Conservation (phyloP, 2,329 filamentous ascomycete species). For the Fusarium musae region DNA sequence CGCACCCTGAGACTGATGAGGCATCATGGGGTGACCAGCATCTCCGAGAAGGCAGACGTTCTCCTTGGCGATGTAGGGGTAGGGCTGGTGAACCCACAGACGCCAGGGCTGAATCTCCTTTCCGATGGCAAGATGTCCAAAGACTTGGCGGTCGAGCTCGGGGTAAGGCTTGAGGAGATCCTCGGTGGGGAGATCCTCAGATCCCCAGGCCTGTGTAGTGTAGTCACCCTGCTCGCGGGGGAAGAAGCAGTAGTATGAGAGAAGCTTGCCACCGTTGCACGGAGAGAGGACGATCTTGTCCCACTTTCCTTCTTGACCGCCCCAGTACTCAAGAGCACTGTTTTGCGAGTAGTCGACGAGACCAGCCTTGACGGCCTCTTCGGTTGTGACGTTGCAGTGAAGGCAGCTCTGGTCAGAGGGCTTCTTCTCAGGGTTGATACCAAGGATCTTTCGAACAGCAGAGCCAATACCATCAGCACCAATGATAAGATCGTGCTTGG, state of each 20-base stretch:
- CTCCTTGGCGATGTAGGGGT: constrained; percentile 64
- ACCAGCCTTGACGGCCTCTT: constrained; percentile 68
- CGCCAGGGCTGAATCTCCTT: constrained; percentile 73
- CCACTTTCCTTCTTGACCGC: constrained; percentile 70
- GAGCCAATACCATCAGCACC: constrained; percentile 77
- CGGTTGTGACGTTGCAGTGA: constrained; percentile 71
- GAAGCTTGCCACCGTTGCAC: constrained; percentile 71
- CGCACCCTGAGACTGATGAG: constrained; percentile 75
- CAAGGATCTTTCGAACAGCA: constrained; percentile 69
- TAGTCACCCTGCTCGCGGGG: constrained; percentile 62
- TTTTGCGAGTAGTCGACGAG: constrained; percentile 71
- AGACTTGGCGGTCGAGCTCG: constrained; percentile 67
- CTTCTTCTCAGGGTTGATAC: constrained; percentile 68
- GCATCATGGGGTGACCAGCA: constrained; percentile 76
- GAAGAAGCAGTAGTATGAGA: constrained; percentile 79
- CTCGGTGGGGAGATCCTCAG: constrained; percentile 62
- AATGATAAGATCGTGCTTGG: constrained; percentile 68
- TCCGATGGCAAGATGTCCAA: constrained; percentile 67
- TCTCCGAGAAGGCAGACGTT: constrained; percentile 71
- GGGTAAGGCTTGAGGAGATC: constrained; percentile 71
- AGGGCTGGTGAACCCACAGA: constrained; percentile 70
- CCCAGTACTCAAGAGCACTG: constrained; percentile 75
- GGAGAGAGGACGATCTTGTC: constrained; percentile 78
- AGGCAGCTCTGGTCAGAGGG: constrained; percentile 70
- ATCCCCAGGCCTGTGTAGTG: constrained; percentile 68